Percentiles rank a stretch among this genome's conserved stretches.
phyloP scores from a whole-genome alignment of 140 eudicot genomes.

The Ambrosia hybrid region DNA sequence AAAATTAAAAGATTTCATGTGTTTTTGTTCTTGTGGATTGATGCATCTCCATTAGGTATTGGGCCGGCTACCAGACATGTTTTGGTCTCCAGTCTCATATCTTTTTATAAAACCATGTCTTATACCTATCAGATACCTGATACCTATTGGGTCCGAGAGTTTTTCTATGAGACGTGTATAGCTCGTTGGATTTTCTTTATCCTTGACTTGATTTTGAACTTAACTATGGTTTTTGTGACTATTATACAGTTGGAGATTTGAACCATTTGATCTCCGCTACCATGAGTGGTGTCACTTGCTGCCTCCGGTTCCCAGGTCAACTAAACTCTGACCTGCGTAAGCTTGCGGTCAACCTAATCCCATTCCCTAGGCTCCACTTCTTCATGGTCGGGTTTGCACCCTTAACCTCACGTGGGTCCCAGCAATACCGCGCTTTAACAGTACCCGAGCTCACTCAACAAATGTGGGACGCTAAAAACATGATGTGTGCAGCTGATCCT shows the following conservation, averaged over 20 bases:
- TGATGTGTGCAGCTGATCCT: conserved; percentile 17
- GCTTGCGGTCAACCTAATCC: conserved; percentile 20
- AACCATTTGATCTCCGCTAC: conserved; percentile 17
- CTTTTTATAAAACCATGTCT: too few species aligned
- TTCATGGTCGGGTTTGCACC: conserved; percentile 22
- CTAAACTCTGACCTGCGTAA: conserved; percentile 18
- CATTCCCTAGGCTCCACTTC: conserved; percentile 17
- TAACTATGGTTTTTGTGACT: neutral
- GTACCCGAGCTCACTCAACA: conserved; percentile 20
- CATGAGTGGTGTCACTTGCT: conserved; percentile 22
- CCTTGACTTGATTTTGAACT: too few species aligned
- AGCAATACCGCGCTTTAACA: conserved; percentile 7
- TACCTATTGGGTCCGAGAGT: too few species aligned
- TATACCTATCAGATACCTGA: too few species aligned
- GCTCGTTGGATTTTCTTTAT: too few species aligned
- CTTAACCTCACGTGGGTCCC: conserved; percentile 15
- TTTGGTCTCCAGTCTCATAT: too few species aligned
- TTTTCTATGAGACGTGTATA: too few species aligned
- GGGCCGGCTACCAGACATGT: too few species aligned
- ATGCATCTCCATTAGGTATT: neutral
- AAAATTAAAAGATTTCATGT: neutral
- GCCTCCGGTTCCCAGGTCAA: conserved; percentile 18
- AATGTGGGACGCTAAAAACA: conserved; percentile 21
- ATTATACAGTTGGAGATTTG: conserved; percentile 10
- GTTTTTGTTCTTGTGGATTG: neutral